These are phyloP conservation scores for Choiromyces venosus DNA, from an alignment of 495 filamentous ascomycete genomes.

Conservation along the genomic window DNA sequence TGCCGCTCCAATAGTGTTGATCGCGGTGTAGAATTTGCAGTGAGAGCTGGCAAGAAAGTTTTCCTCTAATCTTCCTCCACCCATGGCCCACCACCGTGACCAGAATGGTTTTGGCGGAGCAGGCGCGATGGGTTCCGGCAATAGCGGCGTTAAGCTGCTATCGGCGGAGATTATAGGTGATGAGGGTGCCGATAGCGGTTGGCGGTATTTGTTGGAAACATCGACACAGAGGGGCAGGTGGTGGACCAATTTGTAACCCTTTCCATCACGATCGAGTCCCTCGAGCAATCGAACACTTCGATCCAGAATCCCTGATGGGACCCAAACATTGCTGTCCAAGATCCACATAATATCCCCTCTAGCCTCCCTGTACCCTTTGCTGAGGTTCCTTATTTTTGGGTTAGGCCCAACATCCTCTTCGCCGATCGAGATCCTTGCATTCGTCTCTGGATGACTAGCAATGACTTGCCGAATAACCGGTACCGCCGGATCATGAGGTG, in stretches of 20 bases:
- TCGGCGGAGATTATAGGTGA: slow-evolving; percentile 10
- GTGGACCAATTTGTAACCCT: slow-evolving; percentile 89
- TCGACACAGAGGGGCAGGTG: slow-evolving; percentile 86
- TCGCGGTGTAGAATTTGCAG: slow-evolving; percentile 96
- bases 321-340: slow-evolving; percentile 95
- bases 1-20: slow-evolving; percentile 85
- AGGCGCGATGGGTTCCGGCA: slow-evolving; percentile 36
- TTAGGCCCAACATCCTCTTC: slow-evolving; percentile 94
- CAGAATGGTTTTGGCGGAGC: slow-evolving; percentile 17
- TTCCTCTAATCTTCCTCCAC: slow-evolving; percentile 86
- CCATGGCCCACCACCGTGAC: slow-evolving; percentile 42
- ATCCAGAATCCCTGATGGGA: slow-evolving; percentile 67
- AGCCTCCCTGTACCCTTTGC: slow-evolving; percentile 87
- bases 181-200: slow-evolving; percentile 11
- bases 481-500: slow-evolving; percentile 70
- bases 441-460: slow-evolving; percentile 63
- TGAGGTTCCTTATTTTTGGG: slow-evolving; percentile 97
- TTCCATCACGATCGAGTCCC: slow-evolving; percentile 52
- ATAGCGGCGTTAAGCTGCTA: background rate
- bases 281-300: slow-evolving; percentile 82
- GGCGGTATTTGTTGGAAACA: slow-evolving; percentile 24
- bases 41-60: slow-evolving; percentile 90
- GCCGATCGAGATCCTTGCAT: slow-evolving; percentile 74
- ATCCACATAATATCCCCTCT: slow-evolving; percentile 91
- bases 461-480: slow-evolving; percentile 66